Conservation (phyloP, 805 yeast genomes). For the Metschnikowia arizonensis region DNA sequence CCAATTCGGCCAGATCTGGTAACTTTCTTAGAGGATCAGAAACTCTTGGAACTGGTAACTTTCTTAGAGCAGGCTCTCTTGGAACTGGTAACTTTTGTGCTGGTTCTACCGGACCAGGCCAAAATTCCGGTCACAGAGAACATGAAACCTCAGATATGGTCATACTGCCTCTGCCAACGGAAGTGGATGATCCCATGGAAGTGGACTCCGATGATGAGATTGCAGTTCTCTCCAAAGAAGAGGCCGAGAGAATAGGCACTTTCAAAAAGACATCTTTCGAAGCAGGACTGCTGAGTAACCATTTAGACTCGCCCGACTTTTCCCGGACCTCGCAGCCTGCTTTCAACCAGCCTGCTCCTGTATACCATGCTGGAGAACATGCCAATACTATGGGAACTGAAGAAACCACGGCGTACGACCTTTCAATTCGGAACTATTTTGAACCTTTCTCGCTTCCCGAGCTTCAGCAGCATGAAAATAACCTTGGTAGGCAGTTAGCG, state of each 20-base stretch:
- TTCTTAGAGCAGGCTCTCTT: no score
- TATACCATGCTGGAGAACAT: conserved; percentile 21
- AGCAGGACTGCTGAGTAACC: background rate
- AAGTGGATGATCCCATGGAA: background rate
- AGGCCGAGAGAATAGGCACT: conserved; percentile 24
- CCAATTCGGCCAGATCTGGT: background rate
- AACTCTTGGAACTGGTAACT: no score
- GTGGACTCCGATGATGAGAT: conserved; percentile 24
- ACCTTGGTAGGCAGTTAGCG: conserved; percentile 9
- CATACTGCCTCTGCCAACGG: background rate
- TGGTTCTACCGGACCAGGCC: no score
- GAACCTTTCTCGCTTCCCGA: conserved; percentile 9
- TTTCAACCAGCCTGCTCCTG: conserved; percentile 29
- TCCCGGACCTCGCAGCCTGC: background rate
- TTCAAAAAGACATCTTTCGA: conserved; percentile 25
- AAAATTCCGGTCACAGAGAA: background rate
- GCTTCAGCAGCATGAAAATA: conserved; percentile 10
- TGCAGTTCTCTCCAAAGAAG: conserved; percentile 26
- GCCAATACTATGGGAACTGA: background rate
- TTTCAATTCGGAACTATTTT: conserved; percentile 8
- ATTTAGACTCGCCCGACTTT: background rate
- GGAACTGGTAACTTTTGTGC: no score
- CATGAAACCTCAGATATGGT: background rate
- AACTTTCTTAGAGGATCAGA: background rate
- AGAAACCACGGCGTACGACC: conserved; percentile 4